phyloP scores from a whole-genome alignment of 2,329 filamentous ascomycete species.

The Elsinoe batatas region DNA sequence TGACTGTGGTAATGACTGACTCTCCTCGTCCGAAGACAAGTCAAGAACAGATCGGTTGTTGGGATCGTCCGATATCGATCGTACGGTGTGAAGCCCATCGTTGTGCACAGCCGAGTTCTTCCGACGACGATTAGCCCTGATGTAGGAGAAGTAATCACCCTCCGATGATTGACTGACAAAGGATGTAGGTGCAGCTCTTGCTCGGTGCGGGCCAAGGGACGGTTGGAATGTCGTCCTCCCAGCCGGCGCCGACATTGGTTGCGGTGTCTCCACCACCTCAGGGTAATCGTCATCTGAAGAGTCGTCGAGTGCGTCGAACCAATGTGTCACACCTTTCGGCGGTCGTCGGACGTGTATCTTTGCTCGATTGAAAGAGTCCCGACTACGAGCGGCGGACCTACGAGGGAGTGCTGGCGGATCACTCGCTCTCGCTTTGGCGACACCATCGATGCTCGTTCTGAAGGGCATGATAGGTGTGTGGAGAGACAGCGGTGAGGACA shows the following conservation, averaged over 20 bases:
- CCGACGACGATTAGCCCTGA: constrained; percentile 10
- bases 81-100: neutral
- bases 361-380: constrained; percentile 35
- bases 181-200: constrained; percentile 16
- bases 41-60: constrained; percentile 14
- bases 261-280: constrained; percentile 13
- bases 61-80: constrained; percentile 8
- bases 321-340: constrained; percentile 40
- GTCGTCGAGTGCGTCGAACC: constrained; percentile 39
- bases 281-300: constrained; percentile 17
- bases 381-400: constrained; percentile 22
- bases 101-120: constrained; percentile 11
- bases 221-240: constrained; percentile 15
- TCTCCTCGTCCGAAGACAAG: constrained; percentile 24
- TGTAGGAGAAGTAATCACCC: constrained; percentile 15
- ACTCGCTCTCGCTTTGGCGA: neutral
- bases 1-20: constrained; percentile 15
- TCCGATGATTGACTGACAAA: constrained; percentile 14
- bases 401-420: constrained; percentile 13
- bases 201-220: constrained; percentile 16
- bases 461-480: constrained; percentile 27
- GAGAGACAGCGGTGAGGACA: constrained; percentile 10
- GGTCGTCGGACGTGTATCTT: constrained; percentile 39
- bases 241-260: constrained; percentile 12
- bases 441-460: constrained; percentile 11